Evolutionary conservation across 1,284 basidiomycete genomes (phyloP), one percentile per base, ranked within the genome.

Genomic region (Termitomyces sp.): DNA sequence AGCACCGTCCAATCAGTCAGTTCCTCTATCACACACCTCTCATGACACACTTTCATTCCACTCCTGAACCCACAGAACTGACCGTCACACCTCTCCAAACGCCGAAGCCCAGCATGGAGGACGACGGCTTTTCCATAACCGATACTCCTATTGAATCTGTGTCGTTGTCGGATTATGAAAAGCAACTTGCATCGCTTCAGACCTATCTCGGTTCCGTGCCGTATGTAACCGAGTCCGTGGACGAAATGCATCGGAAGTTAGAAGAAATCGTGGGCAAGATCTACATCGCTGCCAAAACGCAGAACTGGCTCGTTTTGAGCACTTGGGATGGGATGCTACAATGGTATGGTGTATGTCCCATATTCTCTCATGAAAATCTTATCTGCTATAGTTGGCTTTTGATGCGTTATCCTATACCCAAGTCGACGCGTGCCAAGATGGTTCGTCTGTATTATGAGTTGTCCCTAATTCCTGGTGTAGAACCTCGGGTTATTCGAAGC

Each of bases 361-460:
- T 49, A 54, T 21, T 36, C 49, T 54, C 51, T 36, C 36, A 43
- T 45, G 57, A 21, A 26, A 40, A 34, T 36, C 36, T 39, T 52
- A 40, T 28, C 48, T 51, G 12, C 52, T n/a, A 38, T 59, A 93
- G 90, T 68, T 94, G 92, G 91, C 69, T 92, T 48, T 75, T 86
- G 58, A 82, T 92, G 80, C 84, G 84, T 52, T 94, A 93, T 68
- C 91, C 91, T 1, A 82, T 94, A 66, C 70, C 80, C 45, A 90
- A 83, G 53, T 64, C 81, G 39, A 83, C 83, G 28, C 86, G 93
- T 17, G 86, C 87, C n/a, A 84, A 84, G 64, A 81, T 96, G 44
- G 88, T 87, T 15, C 77, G 78, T 21, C 73, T 95, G 41, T 94
- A 92, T 73, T 95, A 91, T 65, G 87, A 93, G 65, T 71, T 92